Base-by-base conservation (phyloP, 2,329 filamentous ascomycete genomes). In the Seiridium unicorne region DNA sequence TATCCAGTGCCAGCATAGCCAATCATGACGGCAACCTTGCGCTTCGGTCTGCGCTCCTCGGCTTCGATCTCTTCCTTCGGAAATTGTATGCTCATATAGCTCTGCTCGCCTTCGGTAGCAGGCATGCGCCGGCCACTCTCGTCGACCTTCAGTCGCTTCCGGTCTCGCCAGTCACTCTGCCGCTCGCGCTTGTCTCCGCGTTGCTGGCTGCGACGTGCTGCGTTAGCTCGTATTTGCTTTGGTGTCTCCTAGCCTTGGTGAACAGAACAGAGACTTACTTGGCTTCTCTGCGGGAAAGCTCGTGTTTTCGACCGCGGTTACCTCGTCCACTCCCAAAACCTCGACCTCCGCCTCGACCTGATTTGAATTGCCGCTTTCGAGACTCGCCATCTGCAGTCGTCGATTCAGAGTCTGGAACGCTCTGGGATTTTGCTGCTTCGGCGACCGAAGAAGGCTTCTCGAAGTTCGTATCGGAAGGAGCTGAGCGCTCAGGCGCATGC, bases 1-100 rank as follows among this genome's bases (percentile, higher is more conserved):
- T 99, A 99, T 13, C 95, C 95, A 8, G 92, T 97, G 55, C 95
- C 95, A 5, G 93, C 93, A 75, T 99, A 99, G 13, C 95, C 95
- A 68, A 99, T 89, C 81, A 98, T 80, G 38, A 99, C 93, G 46
- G 94, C 95, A 55, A 97, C 94, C 80, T 99, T 99, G 75, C 91
- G 89, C 83, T 99, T 99, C 32, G 95, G 95, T 60, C 88, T 87
- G 64, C 94, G 88, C 72, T 89, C 89, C 74, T 99, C 95, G 51
- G 88, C 87, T 10, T 90, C 91, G 66, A 97, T 94, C 76, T 97
- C 93, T 64, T 95, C 92, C 68, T 91, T 84, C 58, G 78, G 77
- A 67, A 87, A 87, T 44, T 80, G 78, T 60, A 85, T 85, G 71
- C 70, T 77, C 77, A 79, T 80, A 64, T 88, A 86, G 61, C 86